These are phyloP conservation scores for Paecilomyces fulvus DNA, from an alignment of 2,329 filamentous ascomycete species.

Conservation along the genomic window DNA sequence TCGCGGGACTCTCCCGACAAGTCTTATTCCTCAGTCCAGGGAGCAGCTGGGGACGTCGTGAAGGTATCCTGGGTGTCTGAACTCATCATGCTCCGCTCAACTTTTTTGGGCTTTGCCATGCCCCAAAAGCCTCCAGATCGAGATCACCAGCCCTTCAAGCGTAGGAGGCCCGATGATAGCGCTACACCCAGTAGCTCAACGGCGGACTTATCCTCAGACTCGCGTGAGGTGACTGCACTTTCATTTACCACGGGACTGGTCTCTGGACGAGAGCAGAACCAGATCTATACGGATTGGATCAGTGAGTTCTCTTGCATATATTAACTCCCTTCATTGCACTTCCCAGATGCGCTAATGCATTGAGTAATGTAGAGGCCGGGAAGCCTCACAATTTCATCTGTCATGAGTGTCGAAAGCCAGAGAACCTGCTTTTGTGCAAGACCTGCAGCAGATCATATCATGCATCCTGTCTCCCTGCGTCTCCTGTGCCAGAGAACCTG, in stretches of 20 bases:
- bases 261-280: slow-evolving; percentile 11
- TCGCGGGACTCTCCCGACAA: background rate
- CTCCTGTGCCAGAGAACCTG: background rate
- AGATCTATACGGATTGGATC: slow-evolving; percentile 22
- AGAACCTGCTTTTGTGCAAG: slow-evolving; percentile 17
- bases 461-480: slow-evolving; percentile 12
- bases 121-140: background rate
- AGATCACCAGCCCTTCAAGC: background rate
- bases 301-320: slow-evolving; percentile 10
- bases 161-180: background rate
- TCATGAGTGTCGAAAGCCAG: slow-evolving; percentile 17
- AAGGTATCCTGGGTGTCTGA: background rate
- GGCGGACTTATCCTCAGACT: background rate
- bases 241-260: slow-evolving; percentile 7
- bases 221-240: slow-evolving; percentile 5
- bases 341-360: slow-evolving; percentile 4
- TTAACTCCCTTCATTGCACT: background rate
- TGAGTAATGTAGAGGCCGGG: slow-evolving; percentile 13
- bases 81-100: background rate
- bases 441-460: slow-evolving; percentile 26
- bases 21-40: background rate
- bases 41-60: background rate
- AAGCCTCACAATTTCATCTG: slow-evolving; percentile 24
- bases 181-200: slow-evolving; percentile 2
- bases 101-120: background rate